Conservation (phyloP, 2,329 filamentous ascomycete genomes). For the Diaporthe caulivora region DNA sequence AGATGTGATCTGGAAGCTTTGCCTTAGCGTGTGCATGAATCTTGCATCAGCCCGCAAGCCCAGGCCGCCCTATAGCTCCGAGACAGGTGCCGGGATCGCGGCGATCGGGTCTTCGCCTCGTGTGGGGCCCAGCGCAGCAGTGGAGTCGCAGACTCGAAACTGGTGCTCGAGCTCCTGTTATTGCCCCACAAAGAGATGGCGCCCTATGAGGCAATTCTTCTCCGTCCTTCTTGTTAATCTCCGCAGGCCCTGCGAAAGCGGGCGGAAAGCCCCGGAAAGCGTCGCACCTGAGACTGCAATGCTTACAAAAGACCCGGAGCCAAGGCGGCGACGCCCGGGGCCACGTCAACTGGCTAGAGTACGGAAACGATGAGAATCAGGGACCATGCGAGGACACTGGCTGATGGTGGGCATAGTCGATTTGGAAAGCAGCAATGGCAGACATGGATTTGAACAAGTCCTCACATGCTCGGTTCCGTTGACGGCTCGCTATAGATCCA, state of each 20-base stretch:
- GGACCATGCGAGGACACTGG: background rate
- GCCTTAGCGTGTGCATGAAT: slow-evolving; percentile 20
- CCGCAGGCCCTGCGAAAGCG: background rate
- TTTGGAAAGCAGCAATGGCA: background rate
- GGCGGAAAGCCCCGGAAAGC: background rate
- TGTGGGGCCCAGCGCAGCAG: background rate
- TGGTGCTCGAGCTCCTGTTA: background rate
- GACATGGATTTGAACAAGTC: background rate
- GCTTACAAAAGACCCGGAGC: too few species aligned
- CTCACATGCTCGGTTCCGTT: too few species aligned
- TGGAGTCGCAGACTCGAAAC: slow-evolving; percentile 14
- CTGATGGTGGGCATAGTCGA: too few species aligned
- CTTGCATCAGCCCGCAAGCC: slow-evolving; percentile 2
- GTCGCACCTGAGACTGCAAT: background rate
- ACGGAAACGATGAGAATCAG: background rate
- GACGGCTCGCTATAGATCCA: background rate
- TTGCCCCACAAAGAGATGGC: background rate
- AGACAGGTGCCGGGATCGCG: slow-evolving; percentile 2
- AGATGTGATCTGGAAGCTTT: slow-evolving; percentile 6
- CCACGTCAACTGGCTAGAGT: background rate
- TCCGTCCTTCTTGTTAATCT: background rate
- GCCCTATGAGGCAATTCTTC: background rate
- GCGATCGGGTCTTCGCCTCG: slow-evolving; percentile 18
- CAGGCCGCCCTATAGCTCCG: slow-evolving; percentile 1
- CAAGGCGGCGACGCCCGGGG: background rate